Evolutionary conservation across 2,329 filamentous ascomycete genomes (phyloP), one percentile per base, ranked within the genome.

Genomic region (Ascocoryne sarcoides): DNA sequence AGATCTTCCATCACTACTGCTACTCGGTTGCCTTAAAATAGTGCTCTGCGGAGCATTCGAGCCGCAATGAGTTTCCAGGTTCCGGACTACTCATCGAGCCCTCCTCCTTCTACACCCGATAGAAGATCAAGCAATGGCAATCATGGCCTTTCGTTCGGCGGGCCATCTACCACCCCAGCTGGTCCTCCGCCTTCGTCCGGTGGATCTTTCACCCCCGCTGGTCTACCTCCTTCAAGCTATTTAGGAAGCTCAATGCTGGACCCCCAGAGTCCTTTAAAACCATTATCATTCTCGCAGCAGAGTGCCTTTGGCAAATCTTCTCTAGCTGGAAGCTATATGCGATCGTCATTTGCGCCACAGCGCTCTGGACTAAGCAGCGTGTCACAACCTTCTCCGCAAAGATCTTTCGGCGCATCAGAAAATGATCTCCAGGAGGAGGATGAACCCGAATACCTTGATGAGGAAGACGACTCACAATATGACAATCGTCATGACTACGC

Each of bases 131-230:
- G 46, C 34, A 50, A 55, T 51, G 48, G 47, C 39, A 49, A 17
- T n/a, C 29, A 51, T 32, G 35, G 35, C 18, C 52, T 50, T 43
- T 48, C 42, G 30, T 60, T 59, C 42, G 54, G 49, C 20, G 46
- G 60, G 23, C 63, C 69, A 32, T 76, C 75, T 4, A 76, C 72
- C 15, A 78, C 75, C 12, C 75, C 75, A 38, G 71, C 70, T 34
- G 74, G 72, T 30, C 67, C 65, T 43, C 73, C 74, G 1, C 73
- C 72, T 18, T 71, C 70, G 21, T 65, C 63, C 43, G 60, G 63
- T 18, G 58, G 59, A 46, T 76, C 73, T n/a, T 75, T 74, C 39
- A 76, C 73, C 16, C 74, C 74, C 21, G 65, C 67, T 42, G 73
- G 69, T 3, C 65, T 65, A 32, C 72, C 72, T 34, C 69, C 71